Conservation (phyloP, 805 yeast genomes). For the Lachancea mirantina region DNA sequence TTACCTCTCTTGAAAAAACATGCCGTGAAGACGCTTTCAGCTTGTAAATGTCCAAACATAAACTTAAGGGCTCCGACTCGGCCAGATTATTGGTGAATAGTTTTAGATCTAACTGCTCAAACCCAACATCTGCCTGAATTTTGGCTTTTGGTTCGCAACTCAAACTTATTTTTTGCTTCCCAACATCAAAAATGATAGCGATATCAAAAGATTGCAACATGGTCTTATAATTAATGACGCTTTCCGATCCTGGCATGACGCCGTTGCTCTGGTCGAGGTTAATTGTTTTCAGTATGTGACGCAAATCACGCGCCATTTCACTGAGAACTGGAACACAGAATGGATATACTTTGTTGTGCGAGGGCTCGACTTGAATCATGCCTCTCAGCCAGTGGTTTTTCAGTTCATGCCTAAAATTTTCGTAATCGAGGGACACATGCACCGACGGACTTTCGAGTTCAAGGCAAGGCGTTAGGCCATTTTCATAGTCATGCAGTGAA, state of each 20-base stretch:
- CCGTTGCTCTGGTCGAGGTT: no score
- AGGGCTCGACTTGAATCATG: constrained; percentile 35
- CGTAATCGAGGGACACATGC: constrained; percentile 48
- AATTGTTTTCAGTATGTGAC: constrained; percentile 43
- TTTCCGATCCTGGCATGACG: constrained; percentile 13
- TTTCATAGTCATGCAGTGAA: constrained; percentile 35
- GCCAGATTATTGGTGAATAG: constrained; percentile 44
- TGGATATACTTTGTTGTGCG: constrained; percentile 64
- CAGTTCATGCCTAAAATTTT: constrained; percentile 10
- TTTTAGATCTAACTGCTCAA: constrained; percentile 57
- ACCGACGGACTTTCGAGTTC: constrained; percentile 72
- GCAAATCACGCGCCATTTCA: constrained; percentile 48
- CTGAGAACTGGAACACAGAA: constrained; percentile 70
- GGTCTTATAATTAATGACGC: constrained; percentile 29
- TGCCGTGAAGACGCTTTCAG: constrained; percentile 76
- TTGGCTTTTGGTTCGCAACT: constrained; percentile 94
- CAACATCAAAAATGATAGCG: constrained; percentile 56
- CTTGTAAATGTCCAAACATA: constrained; percentile 44
- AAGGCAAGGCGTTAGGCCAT: constrained; percentile 41
- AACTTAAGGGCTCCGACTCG: constrained; percentile 35
- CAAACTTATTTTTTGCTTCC: constrained; percentile 64
- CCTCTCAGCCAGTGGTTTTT: constrained; percentile 26
- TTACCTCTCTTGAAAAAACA: constrained; percentile 80
- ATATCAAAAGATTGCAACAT: constrained; percentile 52
- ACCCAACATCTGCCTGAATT: constrained; percentile 77